These are phyloP conservation scores for Mycena belliarum DNA, from an alignment of 768 basidiomycete species.

Conservation along the genomic window DNA sequence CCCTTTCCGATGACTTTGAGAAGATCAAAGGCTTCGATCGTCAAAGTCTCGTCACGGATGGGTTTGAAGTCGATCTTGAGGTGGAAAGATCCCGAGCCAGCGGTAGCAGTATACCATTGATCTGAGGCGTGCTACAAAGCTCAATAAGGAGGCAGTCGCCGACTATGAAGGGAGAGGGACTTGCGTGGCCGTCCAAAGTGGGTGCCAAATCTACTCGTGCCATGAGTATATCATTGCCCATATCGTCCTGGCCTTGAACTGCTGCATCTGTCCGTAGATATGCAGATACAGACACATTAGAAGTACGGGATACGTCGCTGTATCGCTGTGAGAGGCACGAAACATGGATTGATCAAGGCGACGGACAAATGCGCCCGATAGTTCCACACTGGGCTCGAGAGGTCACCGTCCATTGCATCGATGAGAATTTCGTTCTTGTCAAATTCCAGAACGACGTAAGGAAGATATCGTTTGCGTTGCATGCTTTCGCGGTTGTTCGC, in stretches of 20 bases:
- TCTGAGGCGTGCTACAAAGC: conserved; percentile 72
- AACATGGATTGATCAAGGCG: background rate
- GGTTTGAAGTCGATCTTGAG: conserved; percentile 95
- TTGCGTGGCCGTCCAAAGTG: conserved; percentile 73
- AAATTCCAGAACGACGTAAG: conserved; percentile 96
- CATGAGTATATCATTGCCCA: conserved; percentile 96
- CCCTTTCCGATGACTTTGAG: conserved; percentile 99
- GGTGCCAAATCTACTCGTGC: conserved; percentile 91
- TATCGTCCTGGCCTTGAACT: conserved; percentile 79
- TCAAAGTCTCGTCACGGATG: conserved; percentile 75
- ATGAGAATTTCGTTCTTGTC: conserved; percentile 97
- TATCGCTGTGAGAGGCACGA: conserved; percentile 4
- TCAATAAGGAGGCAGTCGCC: background rate
- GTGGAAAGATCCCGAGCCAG: conserved; percentile 90
- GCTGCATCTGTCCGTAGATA: conserved; percentile 85
- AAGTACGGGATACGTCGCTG: conserved; percentile 94
- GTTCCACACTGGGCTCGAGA: conserved; percentile 90
- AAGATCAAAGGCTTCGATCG: conserved; percentile 96
- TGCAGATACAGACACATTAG: conserved; percentile 87
- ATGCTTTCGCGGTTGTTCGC: conserved; percentile 86
- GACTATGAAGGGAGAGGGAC: conserved; percentile 24
- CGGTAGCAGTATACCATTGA: conserved; percentile 85
- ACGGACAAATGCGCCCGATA: conserved; percentile 94
- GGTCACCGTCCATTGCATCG: conserved; percentile 94
- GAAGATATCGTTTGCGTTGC: conserved; percentile 89